phyloP scores from a whole-genome alignment of 2,329 filamentous ascomycete genomes.

The Aspergillus alliaceus region DNA sequence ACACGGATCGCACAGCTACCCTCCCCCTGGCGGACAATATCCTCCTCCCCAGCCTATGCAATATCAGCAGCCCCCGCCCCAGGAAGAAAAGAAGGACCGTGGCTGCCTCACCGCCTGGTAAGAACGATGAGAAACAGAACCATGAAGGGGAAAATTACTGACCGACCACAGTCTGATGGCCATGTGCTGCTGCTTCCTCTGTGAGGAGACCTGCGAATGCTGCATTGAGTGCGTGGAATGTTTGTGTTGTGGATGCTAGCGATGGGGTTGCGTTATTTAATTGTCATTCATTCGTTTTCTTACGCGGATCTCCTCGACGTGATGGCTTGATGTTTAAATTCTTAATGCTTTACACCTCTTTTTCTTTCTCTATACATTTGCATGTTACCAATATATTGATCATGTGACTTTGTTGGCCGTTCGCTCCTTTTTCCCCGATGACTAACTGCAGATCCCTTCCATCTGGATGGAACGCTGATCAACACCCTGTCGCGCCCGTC shows the following conservation, averaged over 20 bases:
- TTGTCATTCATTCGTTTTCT: neutral
- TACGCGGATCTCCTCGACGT: neutral
- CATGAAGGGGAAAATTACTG: neutral
- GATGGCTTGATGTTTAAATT: neutral
- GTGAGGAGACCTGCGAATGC: conserved; percentile 12
- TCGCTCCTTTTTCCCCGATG: neutral
- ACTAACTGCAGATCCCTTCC: neutral
- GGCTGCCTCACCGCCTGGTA: conserved; percentile 13
- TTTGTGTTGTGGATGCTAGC: conserved; percentile 8
- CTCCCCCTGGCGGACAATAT: conserved; percentile 14
- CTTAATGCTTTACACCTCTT: neutral
- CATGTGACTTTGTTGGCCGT: neutral
- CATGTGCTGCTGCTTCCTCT: conserved; percentile 16
- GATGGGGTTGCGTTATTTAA: neutral
- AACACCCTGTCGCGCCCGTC: no score
- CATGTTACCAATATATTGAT: neutral
- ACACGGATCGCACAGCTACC: conserved; percentile 8
- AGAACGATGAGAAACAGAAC: neutral
- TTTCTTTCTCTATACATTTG: neutral
- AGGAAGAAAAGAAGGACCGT: conserved; percentile 11
- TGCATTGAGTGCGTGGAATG: conserved; percentile 8
- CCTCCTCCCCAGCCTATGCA: conserved; percentile 14
- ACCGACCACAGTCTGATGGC: conserved; percentile 7
- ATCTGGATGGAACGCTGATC: no score
- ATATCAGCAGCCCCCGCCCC: conserved; percentile 12